Evolutionary conservation across 1,284 basidiomycete genomes (phyloP).

Genomic region (Bjerkandera adusta): DNA sequence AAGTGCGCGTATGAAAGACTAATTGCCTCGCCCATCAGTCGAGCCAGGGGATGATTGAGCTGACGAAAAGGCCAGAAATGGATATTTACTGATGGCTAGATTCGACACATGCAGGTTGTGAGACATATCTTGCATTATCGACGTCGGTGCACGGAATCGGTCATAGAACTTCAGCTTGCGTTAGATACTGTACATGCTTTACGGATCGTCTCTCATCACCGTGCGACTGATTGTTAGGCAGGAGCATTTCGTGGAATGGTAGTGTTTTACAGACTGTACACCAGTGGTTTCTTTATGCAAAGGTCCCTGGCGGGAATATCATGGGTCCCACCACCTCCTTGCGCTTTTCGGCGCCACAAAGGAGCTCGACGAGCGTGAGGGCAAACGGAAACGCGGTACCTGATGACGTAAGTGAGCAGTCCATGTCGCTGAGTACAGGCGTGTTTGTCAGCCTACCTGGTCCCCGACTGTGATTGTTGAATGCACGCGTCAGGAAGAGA

Average conservation of each 20-base stretch:
- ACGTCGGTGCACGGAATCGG: too few relatives aligned
- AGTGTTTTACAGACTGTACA: neutral
- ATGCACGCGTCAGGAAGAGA: too few relatives aligned
- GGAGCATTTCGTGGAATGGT: too few relatives aligned
- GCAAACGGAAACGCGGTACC: conserved; percentile 80
- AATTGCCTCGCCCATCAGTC: too few relatives aligned
- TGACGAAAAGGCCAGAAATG: too few relatives aligned
- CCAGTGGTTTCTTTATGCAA: conserved; percentile 18
- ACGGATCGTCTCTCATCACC: too few relatives aligned
- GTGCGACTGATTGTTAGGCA: too few relatives aligned
- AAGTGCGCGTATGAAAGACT: too few relatives aligned
- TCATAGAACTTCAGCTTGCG: too few relatives aligned
- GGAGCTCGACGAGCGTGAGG: conserved; percentile 66
- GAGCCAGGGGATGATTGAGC: too few relatives aligned
- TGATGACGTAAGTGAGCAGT: conserved; percentile 22
- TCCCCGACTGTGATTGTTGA: conserved; percentile 53
- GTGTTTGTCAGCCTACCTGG: conserved; percentile 50
- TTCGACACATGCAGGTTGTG: neutral
- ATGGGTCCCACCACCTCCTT: conserved; percentile 70
- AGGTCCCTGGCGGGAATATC: conserved; percentile 68
- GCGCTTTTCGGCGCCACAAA: conserved; percentile 66
- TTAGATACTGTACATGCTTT: too few relatives aligned
- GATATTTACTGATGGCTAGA: too few relatives aligned
- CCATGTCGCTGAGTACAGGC: neutral
- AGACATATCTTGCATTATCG: neutral